Base-by-base conservation (phyloP, 2,329 filamentous ascomycete species). In the Delphinella strobiligena region DNA sequence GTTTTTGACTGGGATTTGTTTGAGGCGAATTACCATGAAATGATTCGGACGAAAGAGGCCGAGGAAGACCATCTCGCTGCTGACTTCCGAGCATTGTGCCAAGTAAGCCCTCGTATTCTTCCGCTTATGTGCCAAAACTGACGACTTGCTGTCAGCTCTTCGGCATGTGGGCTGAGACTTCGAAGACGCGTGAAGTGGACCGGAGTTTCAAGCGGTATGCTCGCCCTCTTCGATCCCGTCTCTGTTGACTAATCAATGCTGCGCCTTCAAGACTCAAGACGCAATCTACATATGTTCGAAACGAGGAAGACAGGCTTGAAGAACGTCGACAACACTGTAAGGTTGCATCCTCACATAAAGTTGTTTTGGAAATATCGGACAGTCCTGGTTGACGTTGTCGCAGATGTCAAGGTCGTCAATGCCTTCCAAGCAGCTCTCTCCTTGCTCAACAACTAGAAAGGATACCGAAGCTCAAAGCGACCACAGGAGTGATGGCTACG, bases 291-390 rank as follows among this genome's bases (percentile, higher is more conserved):
- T 82, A 80, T 56, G 84, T 93, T 19, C 75, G 80, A 45, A 67
- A 85, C 32, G 75, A 80, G 0, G 88, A 94, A 56, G 66, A 75
- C 30, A 72, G 69, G 18, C 67, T 93, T 41, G 75, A 78, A 39
- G 71, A 80, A 49, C 91, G 82, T 55, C 81, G 87, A 53, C 69
- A 79, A 45, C 87, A 94, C 52, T 84, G 87, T 93, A 64, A 64
- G 31, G 17, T 27, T 14, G n/a, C 19, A 82, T 63, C 19, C 32
- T 19, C 15, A 14, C 12, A n/a, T n/a, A n/a, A n/a, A n/a, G n/a
- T n/a, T n/a, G n/a, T 27, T 3, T 36, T 16, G 33, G 31, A 7
- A 27, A 7, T 27, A 7, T 12, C 7, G 7, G 12, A 27, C 22
- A 7, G 12, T 27, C 22, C 7, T 27, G 22, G 22, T 47, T 59